Evolutionary conservation across 2,329 filamentous ascomycete genomes (phyloP).

Genomic region (Microsporum ferrugineum): DNA sequence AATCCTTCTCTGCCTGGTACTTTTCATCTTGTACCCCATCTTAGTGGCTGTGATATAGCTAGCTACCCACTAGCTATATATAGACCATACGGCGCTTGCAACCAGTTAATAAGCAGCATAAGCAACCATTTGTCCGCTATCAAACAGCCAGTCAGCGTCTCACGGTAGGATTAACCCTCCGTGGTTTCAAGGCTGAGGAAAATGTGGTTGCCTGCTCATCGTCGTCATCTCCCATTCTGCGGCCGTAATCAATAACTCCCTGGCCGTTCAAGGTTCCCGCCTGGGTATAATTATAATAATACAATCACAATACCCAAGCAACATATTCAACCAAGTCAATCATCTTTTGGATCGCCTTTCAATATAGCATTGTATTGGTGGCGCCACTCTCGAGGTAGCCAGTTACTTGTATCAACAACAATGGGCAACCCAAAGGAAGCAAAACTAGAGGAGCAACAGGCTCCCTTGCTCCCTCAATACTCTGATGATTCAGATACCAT

Average conservation of each 20-base stretch:
- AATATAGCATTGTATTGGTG: background rate
- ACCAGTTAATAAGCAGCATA: too few relatives aligned
- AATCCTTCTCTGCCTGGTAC: too few relatives aligned
- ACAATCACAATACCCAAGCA: background rate
- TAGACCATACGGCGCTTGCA: too few relatives aligned
- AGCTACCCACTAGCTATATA: too few relatives aligned
- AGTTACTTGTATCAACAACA: background rate
- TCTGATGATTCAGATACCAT: slow-evolving; percentile 1
- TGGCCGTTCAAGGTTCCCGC: background rate
- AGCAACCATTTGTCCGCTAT: too few relatives aligned
- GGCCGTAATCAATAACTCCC: background rate
- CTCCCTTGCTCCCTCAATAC: background rate
- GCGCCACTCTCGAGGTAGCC: background rate
- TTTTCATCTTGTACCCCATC: too few relatives aligned
- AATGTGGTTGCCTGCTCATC: background rate
- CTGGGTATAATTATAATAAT: background rate
- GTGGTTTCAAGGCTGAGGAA: background rate
- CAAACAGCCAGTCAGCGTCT: background rate
- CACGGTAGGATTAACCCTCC: background rate
- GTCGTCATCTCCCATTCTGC: background rate
- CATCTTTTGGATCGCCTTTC: background rate
- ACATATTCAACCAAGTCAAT: background rate
- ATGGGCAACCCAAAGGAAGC: background rate
- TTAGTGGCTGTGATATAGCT: too few relatives aligned
- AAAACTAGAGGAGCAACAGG: background rate